Base-by-base conservation (phyloP, 2,329 filamentous ascomycete genomes). In the Simplicillium sp. region DNA sequence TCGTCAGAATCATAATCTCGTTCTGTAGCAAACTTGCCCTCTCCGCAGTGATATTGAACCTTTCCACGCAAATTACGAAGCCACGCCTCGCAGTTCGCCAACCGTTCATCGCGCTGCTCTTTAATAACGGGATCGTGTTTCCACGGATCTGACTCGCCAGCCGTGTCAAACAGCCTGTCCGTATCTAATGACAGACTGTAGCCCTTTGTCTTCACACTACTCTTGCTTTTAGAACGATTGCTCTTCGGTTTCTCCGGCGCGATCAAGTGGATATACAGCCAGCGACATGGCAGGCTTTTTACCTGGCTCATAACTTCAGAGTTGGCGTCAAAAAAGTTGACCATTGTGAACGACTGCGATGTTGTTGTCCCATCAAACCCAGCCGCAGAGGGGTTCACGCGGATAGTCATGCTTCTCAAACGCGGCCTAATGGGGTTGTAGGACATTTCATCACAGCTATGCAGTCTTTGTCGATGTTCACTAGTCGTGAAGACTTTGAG, bases 401-500 rank as follows among this genome's bases (percentile, higher is more conserved):
- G 58, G 36, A 74, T 53, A 3, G 58, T 64, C 17, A 75, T 49
- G 1, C 60, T 69, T 9, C 9, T 25, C 20, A 25, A 25, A 42
- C 65, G 56, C 3, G 74, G 41, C 4, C 15, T 13, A n/a, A 38
- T 34, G 20, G 18, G 14, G 13, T 18, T 15, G 36, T n/a, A 25
- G 20, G 29, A 11, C 13, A 52, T 36, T 54, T 54, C 20, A 25
- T 25, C 9, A 25, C 20, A 25, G 9, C 20, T 25, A 5, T 25
- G 20, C 20, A 25, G 20, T 25, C 20, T 5, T 25, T 6, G 1
- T 13, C 35, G 13, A 41, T 43, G n/a, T 39, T 45, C 9, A 51
- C 33, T 3, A 44, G 41, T 9, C 8, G 48, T 50, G 46, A 70
- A 70, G 37, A 58, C 51, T 20, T 50, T 42, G 29, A 71, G 56